Conservation (phyloP, 495 filamentous ascomycete species). For the Lophium mytilinum region DNA sequence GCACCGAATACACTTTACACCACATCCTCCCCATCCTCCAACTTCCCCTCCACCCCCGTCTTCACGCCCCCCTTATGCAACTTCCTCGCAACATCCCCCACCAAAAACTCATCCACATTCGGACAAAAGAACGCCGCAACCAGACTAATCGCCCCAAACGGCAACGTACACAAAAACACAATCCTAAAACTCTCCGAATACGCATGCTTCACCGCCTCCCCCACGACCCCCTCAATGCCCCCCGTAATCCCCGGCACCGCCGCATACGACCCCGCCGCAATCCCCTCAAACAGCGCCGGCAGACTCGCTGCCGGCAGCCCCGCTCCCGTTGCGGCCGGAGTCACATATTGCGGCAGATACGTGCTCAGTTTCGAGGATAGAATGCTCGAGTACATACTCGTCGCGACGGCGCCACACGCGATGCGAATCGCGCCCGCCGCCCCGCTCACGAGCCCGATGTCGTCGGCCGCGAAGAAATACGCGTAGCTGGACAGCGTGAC, state of each 20-base stretch:
- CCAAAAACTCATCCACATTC: slow-evolving; percentile 20
- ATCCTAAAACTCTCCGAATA: slow-evolving; percentile 8
- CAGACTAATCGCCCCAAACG: slow-evolving; percentile 17
- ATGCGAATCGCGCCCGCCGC: slow-evolving; percentile 16
- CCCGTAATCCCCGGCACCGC: slow-evolving; percentile 12
- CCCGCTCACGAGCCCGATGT: slow-evolving; percentile 18
- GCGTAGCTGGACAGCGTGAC: slow-evolving; percentile 17
- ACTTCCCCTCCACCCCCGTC: not conserved
- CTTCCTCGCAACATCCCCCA: slow-evolving; percentile 18
- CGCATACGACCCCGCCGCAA: slow-evolving; percentile 6
- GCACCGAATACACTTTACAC: too few relatives aligned
- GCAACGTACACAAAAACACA: slow-evolving; percentile 19
- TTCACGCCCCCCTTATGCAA: not conserved
- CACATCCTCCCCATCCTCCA: not conserved
- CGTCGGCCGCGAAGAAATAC: slow-evolving; percentile 14
- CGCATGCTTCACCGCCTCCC: slow-evolving; percentile 12
- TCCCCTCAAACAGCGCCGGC: slow-evolving; percentile 3
- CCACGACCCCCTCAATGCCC: slow-evolving; percentile 1
- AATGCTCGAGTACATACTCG: slow-evolving; percentile 16
- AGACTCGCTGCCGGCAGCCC: slow-evolving; percentile 9
- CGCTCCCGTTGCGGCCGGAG: slow-evolving; percentile 5
- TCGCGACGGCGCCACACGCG: slow-evolving; percentile 5
- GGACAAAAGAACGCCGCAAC: slow-evolving; percentile 10
- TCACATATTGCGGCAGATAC: slow-evolving; percentile 15
- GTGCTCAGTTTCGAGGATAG: slow-evolving; percentile 8